Percentiles rank a stretch among this genome's conserved stretches.
Evolutionary conservation across 2,329 filamentous ascomycete genomes (phyloP).

Genomic region (Plectosphaerella cucumerina): DNA sequence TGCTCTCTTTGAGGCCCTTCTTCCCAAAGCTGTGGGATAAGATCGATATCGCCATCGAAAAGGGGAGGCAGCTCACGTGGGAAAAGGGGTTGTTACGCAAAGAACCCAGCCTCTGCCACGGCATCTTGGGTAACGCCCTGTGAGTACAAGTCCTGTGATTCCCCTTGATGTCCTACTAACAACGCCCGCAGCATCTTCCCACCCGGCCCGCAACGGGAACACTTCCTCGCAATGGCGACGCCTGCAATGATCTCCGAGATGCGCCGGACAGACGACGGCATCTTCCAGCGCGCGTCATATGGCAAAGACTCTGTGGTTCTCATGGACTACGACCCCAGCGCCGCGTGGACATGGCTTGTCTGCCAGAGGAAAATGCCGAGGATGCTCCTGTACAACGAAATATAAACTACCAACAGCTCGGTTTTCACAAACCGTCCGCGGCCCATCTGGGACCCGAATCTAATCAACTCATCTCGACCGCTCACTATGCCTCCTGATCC

Average conservation of each 20-base stretch:
- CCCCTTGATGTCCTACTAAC: background rate
- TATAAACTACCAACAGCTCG: conserved; percentile 13
- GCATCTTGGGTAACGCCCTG: conserved; percentile 61
- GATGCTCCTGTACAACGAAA: conserved; percentile 31
- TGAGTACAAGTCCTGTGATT: conserved; percentile 26
- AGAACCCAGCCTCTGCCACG: conserved; percentile 62
- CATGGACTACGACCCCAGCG: conserved; percentile 30
- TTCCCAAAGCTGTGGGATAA: conserved; percentile 50
- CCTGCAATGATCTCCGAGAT: conserved; percentile 48
- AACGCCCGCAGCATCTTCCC: conserved; percentile 16
- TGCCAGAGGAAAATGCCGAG: conserved; percentile 25
- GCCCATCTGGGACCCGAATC: no score
- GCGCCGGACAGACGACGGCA: conserved; percentile 20
- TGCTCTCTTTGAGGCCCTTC: conserved; percentile 49
- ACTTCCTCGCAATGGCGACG: conserved; percentile 55
- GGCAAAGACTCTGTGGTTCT: conserved; percentile 23
- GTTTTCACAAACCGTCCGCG: no score
- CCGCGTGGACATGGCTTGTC: conserved; percentile 33
- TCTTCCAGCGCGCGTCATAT: conserved; percentile 34
- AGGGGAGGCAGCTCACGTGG: conserved; percentile 49
- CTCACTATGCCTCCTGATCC: no score
- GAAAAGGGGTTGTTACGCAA: conserved; percentile 57
- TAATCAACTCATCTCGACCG: no score
- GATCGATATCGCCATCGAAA: conserved; percentile 48
- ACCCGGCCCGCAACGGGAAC: conserved; percentile 33